phyloP scores from a whole-genome alignment of 2,329 filamentous ascomycete species.

The Penicillium thymicola region DNA sequence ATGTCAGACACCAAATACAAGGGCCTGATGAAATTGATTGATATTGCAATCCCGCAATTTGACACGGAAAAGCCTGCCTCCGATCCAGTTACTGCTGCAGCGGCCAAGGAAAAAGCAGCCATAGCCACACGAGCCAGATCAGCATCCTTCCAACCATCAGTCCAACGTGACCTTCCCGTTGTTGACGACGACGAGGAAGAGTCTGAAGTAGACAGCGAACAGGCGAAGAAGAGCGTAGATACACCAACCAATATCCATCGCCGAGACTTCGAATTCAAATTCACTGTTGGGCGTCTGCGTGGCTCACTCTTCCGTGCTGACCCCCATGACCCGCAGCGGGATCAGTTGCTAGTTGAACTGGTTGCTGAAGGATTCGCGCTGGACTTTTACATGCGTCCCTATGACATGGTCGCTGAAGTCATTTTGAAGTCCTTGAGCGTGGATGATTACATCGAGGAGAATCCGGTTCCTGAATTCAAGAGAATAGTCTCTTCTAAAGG shows the following conservation, averaged over 20 bases:
- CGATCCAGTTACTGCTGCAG: conserved; percentile 23
- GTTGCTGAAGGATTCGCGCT: conserved; percentile 86
- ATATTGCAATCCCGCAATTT: conserved; percentile 89
- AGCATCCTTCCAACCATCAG: conserved; percentile 70
- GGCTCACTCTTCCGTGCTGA: conserved; percentile 89
- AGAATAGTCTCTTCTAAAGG: conserved; percentile 94
- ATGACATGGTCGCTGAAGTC: conserved; percentile 91
- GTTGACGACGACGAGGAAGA: conserved; percentile 63
- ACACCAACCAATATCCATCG: conserved; percentile 73
- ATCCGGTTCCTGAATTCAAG: conserved; percentile 86
- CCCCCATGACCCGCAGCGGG: conserved; percentile 68
- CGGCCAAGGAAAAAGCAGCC: conserved; percentile 35
- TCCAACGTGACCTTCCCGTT: conserved; percentile 71
- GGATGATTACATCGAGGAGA: conserved; percentile 89
- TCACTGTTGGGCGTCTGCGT: conserved; percentile 89
- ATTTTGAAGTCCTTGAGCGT: conserved; percentile 81
- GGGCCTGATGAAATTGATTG: conserved; percentile 90
- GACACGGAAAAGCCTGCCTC: conserved; percentile 47
- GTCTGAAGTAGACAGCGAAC: conserved; percentile 60
- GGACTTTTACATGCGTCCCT: conserved; percentile 81
- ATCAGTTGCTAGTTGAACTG: conserved; percentile 82
- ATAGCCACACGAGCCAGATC: conserved; percentile 53
- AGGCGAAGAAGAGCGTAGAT: conserved; percentile 45
- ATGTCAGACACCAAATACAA: conserved; percentile 97
- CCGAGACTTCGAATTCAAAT: conserved; percentile 92